A percentile compares a stretch with the other conserved stretches of the same genome.
phyloP scores from a whole-genome alignment of 257 asterid species.

The Prunella vulgaris region DNA sequence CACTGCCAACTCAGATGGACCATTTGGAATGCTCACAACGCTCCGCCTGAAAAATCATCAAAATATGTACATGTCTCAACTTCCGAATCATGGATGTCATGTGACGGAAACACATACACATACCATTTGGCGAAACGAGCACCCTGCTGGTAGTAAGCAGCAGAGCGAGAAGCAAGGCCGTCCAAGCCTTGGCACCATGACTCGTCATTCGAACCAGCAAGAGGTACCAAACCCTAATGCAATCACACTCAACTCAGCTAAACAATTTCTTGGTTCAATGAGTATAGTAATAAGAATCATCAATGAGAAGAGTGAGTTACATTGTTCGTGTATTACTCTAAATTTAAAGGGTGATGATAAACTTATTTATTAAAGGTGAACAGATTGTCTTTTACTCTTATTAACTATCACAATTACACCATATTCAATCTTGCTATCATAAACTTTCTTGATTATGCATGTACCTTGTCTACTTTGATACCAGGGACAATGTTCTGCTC shows the following conservation, averaged over 20 bases:
- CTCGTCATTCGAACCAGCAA: constrained; percentile 87
- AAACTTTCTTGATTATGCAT: neutral
- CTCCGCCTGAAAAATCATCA: constrained; percentile 65
- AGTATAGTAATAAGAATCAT: no score
- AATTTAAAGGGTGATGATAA: no score
- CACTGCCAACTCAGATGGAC: constrained; percentile 92
- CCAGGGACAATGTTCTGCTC: constrained; percentile 88
- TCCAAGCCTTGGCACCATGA: constrained; percentile 99
- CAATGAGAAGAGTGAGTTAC: no score
- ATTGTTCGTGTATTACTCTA: no score
- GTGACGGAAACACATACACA: no score
- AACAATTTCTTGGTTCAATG: no score
- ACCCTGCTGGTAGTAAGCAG: constrained; percentile 96
- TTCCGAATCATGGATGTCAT: no score
- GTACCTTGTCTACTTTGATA: constrained; percentile 88
- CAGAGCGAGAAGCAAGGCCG: constrained; percentile 97
- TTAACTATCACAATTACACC: no score
- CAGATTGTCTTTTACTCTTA: no score
- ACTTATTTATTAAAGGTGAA: no score
- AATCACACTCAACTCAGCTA: neutral
- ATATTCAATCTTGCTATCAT: no score
- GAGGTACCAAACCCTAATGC: constrained; percentile 86
- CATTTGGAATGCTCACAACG: constrained; percentile 93
- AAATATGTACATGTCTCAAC: neutral
- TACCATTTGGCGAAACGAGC: constrained; percentile 97